phyloP scores from a whole-genome alignment of 2,329 filamentous ascomycete species.

The Clonostachys rhizophaga region DNA sequence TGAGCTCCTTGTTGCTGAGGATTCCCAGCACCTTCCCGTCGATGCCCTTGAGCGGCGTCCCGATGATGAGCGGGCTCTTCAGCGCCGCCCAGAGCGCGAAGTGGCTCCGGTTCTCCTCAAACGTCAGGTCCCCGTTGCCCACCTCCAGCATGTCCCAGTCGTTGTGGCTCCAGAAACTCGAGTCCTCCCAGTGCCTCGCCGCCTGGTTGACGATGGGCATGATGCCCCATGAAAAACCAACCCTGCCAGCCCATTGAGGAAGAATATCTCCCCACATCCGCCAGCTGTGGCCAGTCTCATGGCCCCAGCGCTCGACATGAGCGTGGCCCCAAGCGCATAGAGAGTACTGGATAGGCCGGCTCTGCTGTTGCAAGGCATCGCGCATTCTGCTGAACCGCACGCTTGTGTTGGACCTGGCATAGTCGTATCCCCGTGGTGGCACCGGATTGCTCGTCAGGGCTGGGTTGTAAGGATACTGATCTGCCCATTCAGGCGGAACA shows the following conservation, averaged over 20 bases:
- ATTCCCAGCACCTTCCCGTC: conserved; percentile 25
- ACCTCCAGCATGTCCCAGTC: conserved; percentile 45
- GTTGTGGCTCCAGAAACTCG: conserved; percentile 40
- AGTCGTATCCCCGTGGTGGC: conserved; percentile 12
- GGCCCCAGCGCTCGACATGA: conserved; percentile 44
- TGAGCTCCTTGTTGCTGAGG: conserved; percentile 29
- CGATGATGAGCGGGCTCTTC: conserved; percentile 43
- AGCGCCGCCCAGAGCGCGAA: conserved; percentile 44
- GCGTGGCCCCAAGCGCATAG: conserved; percentile 50
- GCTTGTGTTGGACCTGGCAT: conserved; percentile 18
- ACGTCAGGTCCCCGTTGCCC: conserved; percentile 40
- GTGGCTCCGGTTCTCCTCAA: conserved; percentile 37
- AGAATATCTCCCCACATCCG: conserved; percentile 36
- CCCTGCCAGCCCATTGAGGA: conserved; percentile 6
- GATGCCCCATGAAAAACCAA: conserved; percentile 15
- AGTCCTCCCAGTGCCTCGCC: conserved; percentile 31
- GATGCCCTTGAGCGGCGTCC: conserved; percentile 29
- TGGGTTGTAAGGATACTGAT: conserved; percentile 21
- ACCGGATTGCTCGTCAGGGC: conserved; percentile 15
- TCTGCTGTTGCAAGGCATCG: conserved; percentile 38
- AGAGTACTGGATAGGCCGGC: conserved; percentile 41
- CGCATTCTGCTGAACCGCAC: conserved; percentile 44
- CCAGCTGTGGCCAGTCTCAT: conserved; percentile 39
- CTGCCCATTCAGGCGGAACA: conserved; percentile 27
- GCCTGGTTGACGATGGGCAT: conserved; percentile 38